A percentile compares a stretch with the other conserved stretches of the same genome.
Evolutionary conservation across 208 protist species (phyloP).

Genomic region (Trypanosoma rangeli): DNA sequence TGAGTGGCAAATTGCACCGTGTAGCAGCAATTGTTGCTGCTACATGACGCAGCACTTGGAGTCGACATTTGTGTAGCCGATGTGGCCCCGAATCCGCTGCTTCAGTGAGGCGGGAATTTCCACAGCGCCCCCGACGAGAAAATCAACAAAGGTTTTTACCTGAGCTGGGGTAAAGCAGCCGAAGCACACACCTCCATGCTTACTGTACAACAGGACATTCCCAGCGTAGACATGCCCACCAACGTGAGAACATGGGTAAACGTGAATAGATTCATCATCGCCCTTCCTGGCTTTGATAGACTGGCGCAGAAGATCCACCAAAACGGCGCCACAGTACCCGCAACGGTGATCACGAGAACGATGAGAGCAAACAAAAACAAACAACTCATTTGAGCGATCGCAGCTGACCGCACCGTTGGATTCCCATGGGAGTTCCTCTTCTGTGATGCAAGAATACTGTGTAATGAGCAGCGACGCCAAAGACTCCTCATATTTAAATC

Average conservation of each 20-base stretch:
- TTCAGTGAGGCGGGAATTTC: constrained; percentile 55
- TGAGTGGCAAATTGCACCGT: background rate
- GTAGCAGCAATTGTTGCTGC: background rate
- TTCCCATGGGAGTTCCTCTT: constrained; percentile 65
- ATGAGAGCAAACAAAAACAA: constrained; percentile 89
- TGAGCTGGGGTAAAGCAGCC: constrained; percentile 84
- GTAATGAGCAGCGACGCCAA: constrained; percentile 46
- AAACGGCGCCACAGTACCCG: constrained; percentile 87
- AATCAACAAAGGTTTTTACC: constrained; percentile 57
- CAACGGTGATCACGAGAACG: constrained; percentile 77
- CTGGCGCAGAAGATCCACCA: constrained; percentile 78
- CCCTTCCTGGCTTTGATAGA: constrained; percentile 37
- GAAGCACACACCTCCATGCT: constrained; percentile 80
- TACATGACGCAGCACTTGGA: constrained; percentile 29
- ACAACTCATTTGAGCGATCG: constrained; percentile 77
- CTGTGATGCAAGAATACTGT: constrained; percentile 55
- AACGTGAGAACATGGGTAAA: constrained; percentile 81
- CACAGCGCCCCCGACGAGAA: constrained; percentile 45
- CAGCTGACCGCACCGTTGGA: constrained; percentile 61
- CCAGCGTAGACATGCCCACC: constrained; percentile 91
- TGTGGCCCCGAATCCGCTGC: constrained; percentile 57
- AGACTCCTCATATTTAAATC: constrained; percentile 44
- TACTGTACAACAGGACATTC: constrained; percentile 89
- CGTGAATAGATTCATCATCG: constrained; percentile 39
- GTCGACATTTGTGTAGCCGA: constrained; percentile 24